phyloP scores from a whole-genome alignment of 2,329 filamentous ascomycete species.

The Stagonosporopsis cucurbitacearum region DNA sequence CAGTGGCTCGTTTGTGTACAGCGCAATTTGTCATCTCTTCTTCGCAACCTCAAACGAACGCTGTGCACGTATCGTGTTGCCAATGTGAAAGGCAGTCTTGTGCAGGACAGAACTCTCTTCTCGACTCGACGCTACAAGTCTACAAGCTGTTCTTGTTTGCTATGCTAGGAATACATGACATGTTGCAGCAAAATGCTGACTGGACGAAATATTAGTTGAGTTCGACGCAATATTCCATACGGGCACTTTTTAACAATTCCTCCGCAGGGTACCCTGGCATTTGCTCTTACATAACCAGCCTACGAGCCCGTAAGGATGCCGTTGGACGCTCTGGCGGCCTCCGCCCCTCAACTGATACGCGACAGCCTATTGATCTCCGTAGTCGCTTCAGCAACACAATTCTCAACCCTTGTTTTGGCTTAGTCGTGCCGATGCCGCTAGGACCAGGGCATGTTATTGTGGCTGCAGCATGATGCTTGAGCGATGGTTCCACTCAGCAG shows the following conservation, averaged over 20 bases:
- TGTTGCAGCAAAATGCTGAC: too few species aligned
- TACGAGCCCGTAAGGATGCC: background rate
- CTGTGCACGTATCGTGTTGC: background rate
- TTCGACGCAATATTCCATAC: background rate
- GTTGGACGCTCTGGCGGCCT: background rate
- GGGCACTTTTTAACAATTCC: background rate
- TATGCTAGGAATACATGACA: background rate
- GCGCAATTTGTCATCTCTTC: conserved; percentile 2
- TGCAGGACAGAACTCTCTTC: too few species aligned
- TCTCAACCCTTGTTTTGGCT: background rate
- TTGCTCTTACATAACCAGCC: background rate
- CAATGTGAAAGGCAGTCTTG: background rate
- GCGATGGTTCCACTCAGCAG: background rate
- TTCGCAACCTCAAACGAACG: background rate
- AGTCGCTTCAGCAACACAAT: background rate
- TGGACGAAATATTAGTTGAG: too few species aligned
- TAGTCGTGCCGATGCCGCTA: background rate
- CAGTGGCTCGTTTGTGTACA: background rate
- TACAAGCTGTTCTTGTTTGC: background rate
- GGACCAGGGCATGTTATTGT: background rate
- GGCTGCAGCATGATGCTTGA: background rate
- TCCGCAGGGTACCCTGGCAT: background rate
- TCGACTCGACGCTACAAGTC: background rate
- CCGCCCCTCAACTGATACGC: background rate
- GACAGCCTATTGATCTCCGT: background rate